These are phyloP conservation scores for Penicillium turbatum DNA, from an alignment of 495 filamentous ascomycete species.

Conservation along the genomic window DNA sequence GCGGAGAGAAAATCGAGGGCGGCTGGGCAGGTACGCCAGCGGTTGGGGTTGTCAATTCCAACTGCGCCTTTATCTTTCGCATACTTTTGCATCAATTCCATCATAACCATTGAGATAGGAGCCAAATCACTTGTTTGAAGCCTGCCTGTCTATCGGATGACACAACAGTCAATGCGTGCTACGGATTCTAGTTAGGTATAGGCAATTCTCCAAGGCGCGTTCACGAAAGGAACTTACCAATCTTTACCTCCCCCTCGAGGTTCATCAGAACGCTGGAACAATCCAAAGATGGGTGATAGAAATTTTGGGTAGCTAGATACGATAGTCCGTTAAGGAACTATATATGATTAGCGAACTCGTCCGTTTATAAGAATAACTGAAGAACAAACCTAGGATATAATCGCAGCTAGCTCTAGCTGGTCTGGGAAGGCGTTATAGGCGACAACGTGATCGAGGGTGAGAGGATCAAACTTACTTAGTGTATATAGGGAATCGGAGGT, in stretches of 20 bases:
- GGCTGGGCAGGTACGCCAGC: constrained; percentile 12
- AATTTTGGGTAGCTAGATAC: constrained; percentile 7
- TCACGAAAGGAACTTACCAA: constrained; percentile 9
- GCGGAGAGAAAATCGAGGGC: constrained; percentile 25
- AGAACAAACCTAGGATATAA: constrained; percentile 16
- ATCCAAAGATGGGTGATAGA: constrained; percentile 12
- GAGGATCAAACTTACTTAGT: constrained; percentile 13
- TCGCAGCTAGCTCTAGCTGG: constrained; percentile 13
- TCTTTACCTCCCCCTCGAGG: constrained; percentile 11
- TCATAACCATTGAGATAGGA: constrained; percentile 15
- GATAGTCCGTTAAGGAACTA: constrained; percentile 15
- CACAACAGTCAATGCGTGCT: constrained; percentile 11
- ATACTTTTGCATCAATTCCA: constrained; percentile 40
- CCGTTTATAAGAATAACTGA: background rate
- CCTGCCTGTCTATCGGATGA: background rate
- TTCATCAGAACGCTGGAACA: constrained; percentile 15
- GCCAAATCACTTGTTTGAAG: constrained; percentile 7
- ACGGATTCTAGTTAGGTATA: background rate
- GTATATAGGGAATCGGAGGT: constrained; percentile 11
- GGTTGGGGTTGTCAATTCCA: constrained; percentile 30
- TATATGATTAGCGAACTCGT: constrained; percentile 1
- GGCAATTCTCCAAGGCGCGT: background rate
- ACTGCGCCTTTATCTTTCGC: constrained; percentile 31
- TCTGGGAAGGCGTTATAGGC: constrained; percentile 16
- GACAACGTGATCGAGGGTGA: constrained; percentile 16